A percentile compares a stretch with the other conserved stretches of the same genome.
These are phyloP conservation scores for Plasmodium berghei DNA, from an alignment of 169 alveolate species.

Conservation along the genomic window DNA sequence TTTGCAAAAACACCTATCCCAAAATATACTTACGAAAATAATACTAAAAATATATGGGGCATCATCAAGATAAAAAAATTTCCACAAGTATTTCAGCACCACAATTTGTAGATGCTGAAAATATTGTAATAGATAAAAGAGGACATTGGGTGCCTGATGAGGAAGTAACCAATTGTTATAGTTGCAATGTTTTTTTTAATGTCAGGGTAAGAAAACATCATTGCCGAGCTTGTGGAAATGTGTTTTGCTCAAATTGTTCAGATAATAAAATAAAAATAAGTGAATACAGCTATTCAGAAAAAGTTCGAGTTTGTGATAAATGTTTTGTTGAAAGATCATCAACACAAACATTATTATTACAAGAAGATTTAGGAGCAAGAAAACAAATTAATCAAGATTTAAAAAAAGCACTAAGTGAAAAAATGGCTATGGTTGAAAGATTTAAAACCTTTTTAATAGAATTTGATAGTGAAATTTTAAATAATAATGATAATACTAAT, in stretches of 20 bases:
- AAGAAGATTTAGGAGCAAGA: conserved; percentile 86
- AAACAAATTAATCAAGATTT: conserved; percentile 84
- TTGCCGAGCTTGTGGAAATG: conserved; percentile 77
- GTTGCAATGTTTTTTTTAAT: conserved; percentile 64
- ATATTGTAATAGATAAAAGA: conserved; percentile 51
- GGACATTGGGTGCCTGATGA: conserved; percentile 75
- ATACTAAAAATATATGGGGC: conserved; percentile 38
- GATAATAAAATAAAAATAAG: conserved; percentile 57
- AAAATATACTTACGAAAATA: not conserved
- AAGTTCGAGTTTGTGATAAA: conserved; percentile 78
- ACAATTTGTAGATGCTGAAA: conserved; percentile 48
- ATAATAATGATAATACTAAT: conserved; percentile 26
- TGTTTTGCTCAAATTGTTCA: conserved; percentile 75
- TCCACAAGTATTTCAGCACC: conserved; percentile 33
- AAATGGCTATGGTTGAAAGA: conserved; percentile 83
- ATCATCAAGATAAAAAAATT: conserved; percentile 19
- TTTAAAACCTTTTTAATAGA: conserved; percentile 81
- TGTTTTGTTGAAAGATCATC: conserved; percentile 83
- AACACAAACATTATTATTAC: conserved; percentile 83
- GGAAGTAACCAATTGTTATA: conserved; percentile 67
- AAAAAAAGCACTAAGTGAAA: conserved; percentile 81
- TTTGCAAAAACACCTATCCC: conserved; percentile 4
- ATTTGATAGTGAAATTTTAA: conserved; percentile 77
- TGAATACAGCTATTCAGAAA: conserved; percentile 72
- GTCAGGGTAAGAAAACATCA: conserved; percentile 74